Percentiles rank a stretch among this genome's conserved stretches.
These are phyloP conservation scores for Posidonia australis DNA, from an alignment of 106 monocot genomes.

Conservation along the genomic window DNA sequence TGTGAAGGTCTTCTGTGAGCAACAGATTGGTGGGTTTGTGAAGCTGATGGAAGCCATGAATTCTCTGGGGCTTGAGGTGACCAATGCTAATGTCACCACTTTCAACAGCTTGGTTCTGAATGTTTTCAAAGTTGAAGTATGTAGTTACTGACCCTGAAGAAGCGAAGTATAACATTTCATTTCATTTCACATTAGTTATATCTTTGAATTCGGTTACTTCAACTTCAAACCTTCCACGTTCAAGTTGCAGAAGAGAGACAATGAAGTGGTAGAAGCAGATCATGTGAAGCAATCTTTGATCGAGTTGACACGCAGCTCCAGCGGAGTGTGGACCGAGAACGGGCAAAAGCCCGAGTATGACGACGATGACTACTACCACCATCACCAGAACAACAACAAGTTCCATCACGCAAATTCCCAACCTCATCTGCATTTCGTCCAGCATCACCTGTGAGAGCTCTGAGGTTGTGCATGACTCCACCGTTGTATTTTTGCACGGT, in stretches of 20 bases:
- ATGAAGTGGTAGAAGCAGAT: conserved; percentile 68
- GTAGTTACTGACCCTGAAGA: too few relatives aligned
- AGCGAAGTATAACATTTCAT: too few relatives aligned
- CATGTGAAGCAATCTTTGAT: conserved; percentile 79
- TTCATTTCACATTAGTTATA: background rate
- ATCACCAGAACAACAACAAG: conserved; percentile 9
- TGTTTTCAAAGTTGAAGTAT: conserved; percentile 71
- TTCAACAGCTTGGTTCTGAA: conserved; percentile 53
- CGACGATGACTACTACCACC: background rate
- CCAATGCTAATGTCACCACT: conserved; percentile 74
- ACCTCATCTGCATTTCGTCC: background rate
- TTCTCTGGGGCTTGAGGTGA: conserved; percentile 67
- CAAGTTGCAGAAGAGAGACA: conserved; percentile 58
- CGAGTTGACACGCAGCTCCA: conserved; percentile 42
- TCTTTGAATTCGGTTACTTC: background rate
- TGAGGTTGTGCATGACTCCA: too few relatives aligned
- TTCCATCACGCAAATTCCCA: background rate
- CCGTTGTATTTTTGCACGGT: too few relatives aligned
- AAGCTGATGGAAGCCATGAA: conserved; percentile 79
- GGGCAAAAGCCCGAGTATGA: background rate
- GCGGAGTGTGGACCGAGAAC: conserved; percentile 17
- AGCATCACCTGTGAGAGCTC: conserved; percentile 2
- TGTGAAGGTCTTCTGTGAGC: conserved; percentile 75
- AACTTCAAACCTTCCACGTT: background rate
- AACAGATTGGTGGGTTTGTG: conserved; percentile 54